Percentiles rank a stretch among this genome's conserved stretches.
phyloP scores from a whole-genome alignment of 768 basidiomycete genomes.

The Xerocomellus amylosporus region DNA sequence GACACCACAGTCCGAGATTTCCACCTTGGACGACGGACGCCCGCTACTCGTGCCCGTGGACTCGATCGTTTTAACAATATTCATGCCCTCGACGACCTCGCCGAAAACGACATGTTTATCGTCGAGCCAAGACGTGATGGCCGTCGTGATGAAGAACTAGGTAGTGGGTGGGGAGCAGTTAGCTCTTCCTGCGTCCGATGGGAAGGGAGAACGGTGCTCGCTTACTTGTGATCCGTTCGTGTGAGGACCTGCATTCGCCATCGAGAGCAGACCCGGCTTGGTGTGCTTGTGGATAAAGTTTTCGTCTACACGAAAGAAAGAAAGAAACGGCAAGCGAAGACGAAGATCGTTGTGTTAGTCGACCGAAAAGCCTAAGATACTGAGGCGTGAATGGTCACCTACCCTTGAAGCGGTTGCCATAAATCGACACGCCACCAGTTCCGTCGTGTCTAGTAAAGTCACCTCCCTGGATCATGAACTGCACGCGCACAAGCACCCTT shows the following conservation, averaged over 20 bases:
- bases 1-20: slow-evolving; percentile 55
- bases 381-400: slow-evolving; percentile 15
- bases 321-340: background rate
- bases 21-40: slow-evolving; percentile 37
- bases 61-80: slow-evolving; percentile 42
- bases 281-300: slow-evolving; percentile 65
- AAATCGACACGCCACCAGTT: slow-evolving; percentile 84
- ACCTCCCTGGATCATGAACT: slow-evolving; percentile 87
- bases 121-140: slow-evolving; percentile 59
- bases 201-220: background rate
- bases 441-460: slow-evolving; percentile 78
- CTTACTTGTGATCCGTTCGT: slow-evolving; percentile 77
- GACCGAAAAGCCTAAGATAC: background rate
- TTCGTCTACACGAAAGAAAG: slow-evolving; percentile 45
- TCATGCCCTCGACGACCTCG: slow-evolving; percentile 44
- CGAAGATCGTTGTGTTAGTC: background rate
- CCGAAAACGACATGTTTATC: slow-evolving; percentile 48
- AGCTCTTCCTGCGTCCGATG: background rate
- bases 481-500: background rate
- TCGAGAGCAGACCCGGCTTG: slow-evolving; percentile 67
- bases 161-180: background rate
- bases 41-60: slow-evolving; percentile 29
- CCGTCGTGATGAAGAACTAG: slow-evolving; percentile 78
- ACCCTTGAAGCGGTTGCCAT: slow-evolving; percentile 78
- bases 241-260: slow-evolving; percentile 85